Evolutionary conservation across 176 grass and related monocot genomes (phyloP).

Genomic region (Lolium rigidum): DNA sequence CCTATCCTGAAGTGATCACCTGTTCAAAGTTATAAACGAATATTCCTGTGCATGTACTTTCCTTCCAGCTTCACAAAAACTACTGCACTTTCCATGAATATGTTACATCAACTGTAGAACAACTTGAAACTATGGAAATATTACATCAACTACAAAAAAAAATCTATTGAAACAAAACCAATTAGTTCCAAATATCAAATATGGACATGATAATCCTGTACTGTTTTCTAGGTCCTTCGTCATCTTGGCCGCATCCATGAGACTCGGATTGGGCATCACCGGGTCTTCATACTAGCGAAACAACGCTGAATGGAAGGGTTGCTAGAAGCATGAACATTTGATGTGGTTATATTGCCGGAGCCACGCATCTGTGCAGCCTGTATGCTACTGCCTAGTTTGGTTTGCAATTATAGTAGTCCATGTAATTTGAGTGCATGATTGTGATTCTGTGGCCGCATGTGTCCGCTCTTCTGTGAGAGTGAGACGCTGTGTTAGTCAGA

Average conservation of each 20-base stretch:
- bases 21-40: neutral
- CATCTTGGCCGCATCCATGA: slow-evolving; percentile 91
- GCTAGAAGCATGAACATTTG: neutral
- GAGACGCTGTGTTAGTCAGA: slow-evolving; percentile 11
- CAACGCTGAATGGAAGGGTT: slow-evolving; percentile 32
- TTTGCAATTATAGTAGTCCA: neutral
- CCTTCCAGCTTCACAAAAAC: slow-evolving; percentile 12
- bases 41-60: neutral
- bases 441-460: neutral
- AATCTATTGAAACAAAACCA: neutral
- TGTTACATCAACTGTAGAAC: slow-evolving; percentile 3
- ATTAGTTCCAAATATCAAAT: neutral
- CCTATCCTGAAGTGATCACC: neutral
- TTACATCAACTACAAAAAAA: slow-evolving; percentile 6
- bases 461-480: neutral
- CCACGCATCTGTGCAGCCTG: neutral
- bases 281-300: slow-evolving; percentile 77
- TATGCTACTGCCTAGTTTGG: neutral
- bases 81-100: slow-evolving; percentile 25
- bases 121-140: slow-evolving; percentile 20
- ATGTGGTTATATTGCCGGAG: neutral
- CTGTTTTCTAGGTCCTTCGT: slow-evolving; percentile 74
- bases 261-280: slow-evolving; percentile 70
- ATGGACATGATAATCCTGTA: neutral
- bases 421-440: neutral